Base-by-base conservation (phyloP, 2,329 filamentous ascomycete genomes). In the Penicillium glabrum region DNA sequence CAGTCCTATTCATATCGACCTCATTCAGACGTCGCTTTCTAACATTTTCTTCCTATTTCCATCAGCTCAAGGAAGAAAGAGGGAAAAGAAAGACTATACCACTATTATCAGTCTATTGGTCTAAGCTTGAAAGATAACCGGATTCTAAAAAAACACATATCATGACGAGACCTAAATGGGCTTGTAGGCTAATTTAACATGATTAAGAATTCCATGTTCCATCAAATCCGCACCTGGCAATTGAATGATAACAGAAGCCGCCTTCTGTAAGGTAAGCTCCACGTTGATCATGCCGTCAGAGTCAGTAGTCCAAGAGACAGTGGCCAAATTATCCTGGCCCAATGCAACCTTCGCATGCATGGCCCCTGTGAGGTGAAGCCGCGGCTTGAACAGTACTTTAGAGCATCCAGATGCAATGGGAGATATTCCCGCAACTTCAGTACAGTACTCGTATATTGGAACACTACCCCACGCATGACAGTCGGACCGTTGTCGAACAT, bases 401-500 rank as follows among this genome's bases (percentile, higher is more conserved):
- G 47, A 52, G 1, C 50, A 65, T 0, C 65, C 65, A 3, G 62
- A 43, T 1, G 55, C 52, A 0, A 62, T 21, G 0, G 65, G 62
- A 6, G 47, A 53, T 35, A 69, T 35, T 3, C 67, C 67, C 7
- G 66, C 67, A 5, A 79, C 10, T 60, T 78, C 76, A 9, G 71
- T 71, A 31, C 69, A 73, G 39, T 70, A 78, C 54, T 78, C 76
- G 50, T 78, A 78, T 4, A 79, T 64, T 0, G 75, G 76, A 16
- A 76, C 74, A 54, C 74, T 75, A 1, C 76, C 74, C 77, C 75
- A 79, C 2, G 76, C 75, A 65, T 79, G 76, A 49, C 77, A 79
- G 59, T 79, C 77, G 1, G 75, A 78, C 5, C 76, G 69, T 57
- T 77, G 74, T 3, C 72, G 63, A 5, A 79, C 76, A 54, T 75